phyloP scores from a whole-genome alignment of 2,329 filamentous ascomycete species.

The Xylaria sp. region DNA sequence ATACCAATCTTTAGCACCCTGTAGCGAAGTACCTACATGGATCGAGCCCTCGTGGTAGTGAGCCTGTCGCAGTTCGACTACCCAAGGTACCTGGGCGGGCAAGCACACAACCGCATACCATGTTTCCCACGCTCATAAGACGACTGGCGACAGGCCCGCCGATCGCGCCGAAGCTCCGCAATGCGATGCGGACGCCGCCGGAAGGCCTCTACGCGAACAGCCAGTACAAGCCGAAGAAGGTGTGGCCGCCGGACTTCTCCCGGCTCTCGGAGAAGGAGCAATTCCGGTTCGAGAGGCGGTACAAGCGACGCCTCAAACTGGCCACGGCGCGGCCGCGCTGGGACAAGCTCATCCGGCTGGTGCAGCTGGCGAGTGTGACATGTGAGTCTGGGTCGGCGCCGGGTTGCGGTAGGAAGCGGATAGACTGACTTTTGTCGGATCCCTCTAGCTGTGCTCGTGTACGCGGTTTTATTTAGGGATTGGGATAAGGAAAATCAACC shows the following conservation, averaged over 20 bases:
- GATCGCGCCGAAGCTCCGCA: slow-evolving; percentile 39
- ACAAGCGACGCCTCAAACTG: slow-evolving; percentile 71
- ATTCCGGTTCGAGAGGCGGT: slow-evolving; percentile 81
- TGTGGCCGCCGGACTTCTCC: slow-evolving; percentile 82
- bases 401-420: neutral
- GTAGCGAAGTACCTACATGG: neutral
- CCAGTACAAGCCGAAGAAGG: slow-evolving; percentile 73
- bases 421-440: slow-evolving; percentile 20
- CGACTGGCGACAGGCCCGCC: slow-evolving; percentile 51
- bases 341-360: slow-evolving; percentile 63
- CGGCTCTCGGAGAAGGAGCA: slow-evolving; percentile 77
- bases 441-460: slow-evolving; percentile 60
- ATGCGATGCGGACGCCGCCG: slow-evolving; percentile 32
- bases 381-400: slow-evolving; percentile 54
- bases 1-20: neutral
- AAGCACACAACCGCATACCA: slow-evolving; percentile 36
- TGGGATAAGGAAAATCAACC: slow-evolving; percentile 60
- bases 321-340: slow-evolving; percentile 48
- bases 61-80: neutral
- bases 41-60: neutral
- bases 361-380: slow-evolving; percentile 68
- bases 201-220: slow-evolving; percentile 58
- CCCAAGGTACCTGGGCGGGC: neutral
- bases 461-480: slow-evolving; percentile 71
- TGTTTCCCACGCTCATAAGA: slow-evolving; percentile 60